Conservation (phyloP, 495 filamentous ascomycete species). For the Lindgomyces ingoldianus region DNA sequence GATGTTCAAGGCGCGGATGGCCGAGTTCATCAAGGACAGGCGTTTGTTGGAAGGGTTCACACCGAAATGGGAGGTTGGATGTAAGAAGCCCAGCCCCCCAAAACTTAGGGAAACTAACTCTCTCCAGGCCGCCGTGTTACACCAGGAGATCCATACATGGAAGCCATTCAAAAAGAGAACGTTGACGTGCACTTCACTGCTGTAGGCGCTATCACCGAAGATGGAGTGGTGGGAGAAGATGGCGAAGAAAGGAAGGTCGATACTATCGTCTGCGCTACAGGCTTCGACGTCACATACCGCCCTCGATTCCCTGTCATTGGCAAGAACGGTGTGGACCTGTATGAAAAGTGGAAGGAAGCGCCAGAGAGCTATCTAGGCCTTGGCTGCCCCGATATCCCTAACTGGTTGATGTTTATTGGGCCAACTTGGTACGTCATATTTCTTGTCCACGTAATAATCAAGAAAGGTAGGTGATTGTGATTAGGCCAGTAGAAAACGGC, state of each 20-base stretch:
- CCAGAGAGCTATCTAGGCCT: conserved; percentile 44
- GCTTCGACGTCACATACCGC: conserved; percentile 44
- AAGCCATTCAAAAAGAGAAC: conserved; percentile 43
- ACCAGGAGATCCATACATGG: conserved; percentile 46
- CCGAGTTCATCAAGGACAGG: conserved; percentile 48
- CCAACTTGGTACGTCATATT: conserved; percentile 32
- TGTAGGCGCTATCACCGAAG: conserved; percentile 39
- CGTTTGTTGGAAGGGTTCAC: conserved; percentile 47
- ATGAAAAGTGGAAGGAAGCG: conserved; percentile 42
- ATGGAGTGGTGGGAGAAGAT: conserved; percentile 43
- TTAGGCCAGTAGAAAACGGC: conserved; percentile 44
- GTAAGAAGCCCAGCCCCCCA: conserved; percentile 10
- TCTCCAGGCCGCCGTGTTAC: conserved; percentile 38
- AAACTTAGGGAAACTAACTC: conserved; percentile 1
- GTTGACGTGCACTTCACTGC: conserved; percentile 46
- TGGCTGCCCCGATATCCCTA: conserved; percentile 43
- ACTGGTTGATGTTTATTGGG: conserved; percentile 43
- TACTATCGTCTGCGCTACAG: conserved; percentile 46
- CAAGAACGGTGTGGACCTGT: conserved; percentile 39
- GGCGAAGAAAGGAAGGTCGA: conserved; percentile 43
- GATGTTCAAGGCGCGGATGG: conserved; percentile 43
- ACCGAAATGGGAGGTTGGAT: conserved; percentile 43
- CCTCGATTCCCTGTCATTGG: conserved; percentile 45
- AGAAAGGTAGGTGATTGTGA: background rate
- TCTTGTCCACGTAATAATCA: background rate